A percentile compares a stretch with the other conserved stretches of the same genome.
Evolutionary conservation across 352 stramenopile species (phyloP).

Genomic region (Pythium sp.): DNA sequence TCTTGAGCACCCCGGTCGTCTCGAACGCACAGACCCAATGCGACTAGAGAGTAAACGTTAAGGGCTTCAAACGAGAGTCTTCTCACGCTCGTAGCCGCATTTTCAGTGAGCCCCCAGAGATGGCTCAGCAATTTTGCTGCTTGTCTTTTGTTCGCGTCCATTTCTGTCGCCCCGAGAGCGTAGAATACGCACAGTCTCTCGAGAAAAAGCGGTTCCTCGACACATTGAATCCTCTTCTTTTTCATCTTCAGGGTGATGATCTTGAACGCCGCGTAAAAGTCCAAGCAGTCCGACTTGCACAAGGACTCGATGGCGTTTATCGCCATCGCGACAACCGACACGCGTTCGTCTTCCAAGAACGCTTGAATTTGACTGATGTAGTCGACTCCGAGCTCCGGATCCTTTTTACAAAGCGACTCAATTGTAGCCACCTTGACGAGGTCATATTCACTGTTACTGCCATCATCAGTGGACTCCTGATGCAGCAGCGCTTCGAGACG

Average conservation of each 20-base stretch:
- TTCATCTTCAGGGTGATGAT: conserved; percentile 65
- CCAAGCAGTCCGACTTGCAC: conserved; percentile 60
- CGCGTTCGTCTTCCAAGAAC: conserved; percentile 47
- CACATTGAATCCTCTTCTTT: conserved; percentile 59
- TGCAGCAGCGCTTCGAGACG: conserved; percentile 51
- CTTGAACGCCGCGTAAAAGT: conserved; percentile 77
- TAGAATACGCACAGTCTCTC: conserved; percentile 61
- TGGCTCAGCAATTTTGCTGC: conserved; percentile 40
- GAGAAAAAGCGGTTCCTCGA: conserved; percentile 46
- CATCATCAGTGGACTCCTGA: conserved; percentile 26
- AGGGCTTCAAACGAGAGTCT: conserved; percentile 41
- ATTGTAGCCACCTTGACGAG: conserved; percentile 63
- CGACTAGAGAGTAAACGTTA: conserved; percentile 39
- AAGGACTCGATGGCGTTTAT: conserved; percentile 57
- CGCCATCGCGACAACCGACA: conserved; percentile 59
- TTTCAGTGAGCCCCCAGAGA: conserved; percentile 49
- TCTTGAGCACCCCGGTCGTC: conserved; percentile 5
- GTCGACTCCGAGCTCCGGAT: conserved; percentile 64
- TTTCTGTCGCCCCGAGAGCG: conserved; percentile 34
- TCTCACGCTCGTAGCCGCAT: conserved; percentile 32
- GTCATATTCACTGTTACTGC: conserved; percentile 31
- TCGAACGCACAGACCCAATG: conserved; percentile 37
- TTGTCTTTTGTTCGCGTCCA: conserved; percentile 40
- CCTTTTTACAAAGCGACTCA: conserved; percentile 52
- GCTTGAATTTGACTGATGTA: conserved; percentile 63